phyloP scores from a whole-genome alignment of 2,329 filamentous ascomycete genomes.

The Knufia fluminis region DNA sequence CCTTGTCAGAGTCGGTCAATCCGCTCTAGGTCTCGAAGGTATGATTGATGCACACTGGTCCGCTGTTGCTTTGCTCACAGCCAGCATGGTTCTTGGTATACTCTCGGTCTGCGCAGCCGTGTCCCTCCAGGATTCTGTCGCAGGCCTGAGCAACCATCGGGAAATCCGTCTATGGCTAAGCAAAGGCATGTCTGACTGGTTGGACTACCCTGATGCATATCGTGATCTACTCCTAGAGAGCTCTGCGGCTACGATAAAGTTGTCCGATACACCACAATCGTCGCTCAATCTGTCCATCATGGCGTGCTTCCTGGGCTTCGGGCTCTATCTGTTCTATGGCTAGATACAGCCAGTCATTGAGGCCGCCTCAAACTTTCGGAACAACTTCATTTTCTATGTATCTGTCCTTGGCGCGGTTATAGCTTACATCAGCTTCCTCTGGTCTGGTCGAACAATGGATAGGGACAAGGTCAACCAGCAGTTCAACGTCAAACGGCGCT shows the following conservation, averaged over 20 bases:
- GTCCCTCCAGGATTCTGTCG: neutral
- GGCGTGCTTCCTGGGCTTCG: neutral
- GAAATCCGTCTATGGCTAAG: slow-evolving; percentile 3
- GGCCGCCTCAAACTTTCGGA: neutral
- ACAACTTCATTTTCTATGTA: slow-evolving; percentile 3
- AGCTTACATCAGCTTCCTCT: neutral
- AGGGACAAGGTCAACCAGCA: slow-evolving; percentile 3
- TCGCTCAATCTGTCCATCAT: neutral
- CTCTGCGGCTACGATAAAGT: slow-evolving; percentile 1
- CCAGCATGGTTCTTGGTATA: neutral
- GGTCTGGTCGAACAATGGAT: neutral
- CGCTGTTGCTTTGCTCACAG: neutral
- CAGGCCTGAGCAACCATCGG: neutral
- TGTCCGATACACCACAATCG: neutral
- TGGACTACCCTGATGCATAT: neutral
- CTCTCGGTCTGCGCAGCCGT: slow-evolving; percentile 1
- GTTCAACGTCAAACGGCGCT: neutral
- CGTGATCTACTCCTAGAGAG: neutral
- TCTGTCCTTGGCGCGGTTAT: neutral
- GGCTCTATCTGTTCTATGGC: neutral
- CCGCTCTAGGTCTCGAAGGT: neutral
- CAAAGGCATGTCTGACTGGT: neutral
- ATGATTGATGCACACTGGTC: slow-evolving; percentile 2
- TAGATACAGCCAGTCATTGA: neutral
- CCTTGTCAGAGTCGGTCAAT: neutral